phyloP scores from a whole-genome alignment of 1,284 basidiomycete genomes.

The Porodaedalea pini region DNA sequence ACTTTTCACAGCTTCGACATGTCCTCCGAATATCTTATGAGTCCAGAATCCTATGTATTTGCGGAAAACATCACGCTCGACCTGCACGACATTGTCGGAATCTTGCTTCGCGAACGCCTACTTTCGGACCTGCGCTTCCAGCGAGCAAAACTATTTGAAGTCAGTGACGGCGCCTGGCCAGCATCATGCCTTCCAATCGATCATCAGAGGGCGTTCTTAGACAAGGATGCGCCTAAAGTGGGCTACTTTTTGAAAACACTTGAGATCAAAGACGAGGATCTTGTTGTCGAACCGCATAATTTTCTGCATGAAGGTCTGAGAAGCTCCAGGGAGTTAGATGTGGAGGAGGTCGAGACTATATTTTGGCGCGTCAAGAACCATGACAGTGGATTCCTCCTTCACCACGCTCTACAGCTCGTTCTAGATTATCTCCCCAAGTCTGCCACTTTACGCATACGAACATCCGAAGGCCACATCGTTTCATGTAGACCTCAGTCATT shows the following conservation, averaged over 20 bases:
- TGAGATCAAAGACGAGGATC: neutral
- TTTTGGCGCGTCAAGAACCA: conserved; percentile 18
- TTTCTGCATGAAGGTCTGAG: neutral
- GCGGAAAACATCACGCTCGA: conserved; percentile 14
- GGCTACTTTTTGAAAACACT: conserved; percentile 5
- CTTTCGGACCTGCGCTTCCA: conserved; percentile 13
- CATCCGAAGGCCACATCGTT: conserved; percentile 1
- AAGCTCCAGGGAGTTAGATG: neutral
- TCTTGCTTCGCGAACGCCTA: conserved; percentile 16
- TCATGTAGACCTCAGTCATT: conserved; percentile 4
- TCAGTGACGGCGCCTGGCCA: conserved; percentile 4
- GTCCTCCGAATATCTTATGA: neutral
- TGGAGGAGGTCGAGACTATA: conserved; percentile 9
- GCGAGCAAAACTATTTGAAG: conserved; percentile 7
- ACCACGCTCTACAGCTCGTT: conserved; percentile 10
- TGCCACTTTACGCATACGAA: conserved; percentile 10
- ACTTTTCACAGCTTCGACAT: neutral
- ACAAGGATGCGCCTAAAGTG: neutral
- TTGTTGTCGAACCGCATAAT: neutral
- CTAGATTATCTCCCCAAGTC: conserved; percentile 15
- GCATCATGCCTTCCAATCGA: neutral
- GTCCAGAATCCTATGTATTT: conserved; percentile 1
- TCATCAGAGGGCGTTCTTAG: neutral
- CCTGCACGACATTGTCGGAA: conserved; percentile 16
- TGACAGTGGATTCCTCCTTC: conserved; percentile 12